These are phyloP conservation scores for Phytophthora hybrid DNA, from an alignment of 352 stramenopile species.

Conservation along the genomic window DNA sequence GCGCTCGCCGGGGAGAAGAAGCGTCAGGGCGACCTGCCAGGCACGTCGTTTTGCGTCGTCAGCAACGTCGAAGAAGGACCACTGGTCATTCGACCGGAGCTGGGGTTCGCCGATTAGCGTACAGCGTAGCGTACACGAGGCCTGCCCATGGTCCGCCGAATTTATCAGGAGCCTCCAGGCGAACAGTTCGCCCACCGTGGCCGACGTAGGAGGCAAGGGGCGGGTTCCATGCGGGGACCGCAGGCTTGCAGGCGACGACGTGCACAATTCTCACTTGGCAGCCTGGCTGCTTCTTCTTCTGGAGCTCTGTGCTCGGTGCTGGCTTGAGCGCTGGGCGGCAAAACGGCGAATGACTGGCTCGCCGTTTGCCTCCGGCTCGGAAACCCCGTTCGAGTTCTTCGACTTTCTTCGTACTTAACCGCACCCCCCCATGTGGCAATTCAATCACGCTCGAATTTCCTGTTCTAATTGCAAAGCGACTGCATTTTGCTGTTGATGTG, in stretches of 20 bases:
- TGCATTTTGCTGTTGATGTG: too few species aligned
- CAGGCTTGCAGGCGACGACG: slow-evolving; percentile 3
- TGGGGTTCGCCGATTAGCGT: not conserved
- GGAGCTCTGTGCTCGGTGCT: slow-evolving; percentile 8
- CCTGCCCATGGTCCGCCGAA: not conserved
- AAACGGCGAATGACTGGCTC: slow-evolving; percentile 14
- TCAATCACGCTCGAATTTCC: too few species aligned
- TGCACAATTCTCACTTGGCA: slow-evolving; percentile 1
- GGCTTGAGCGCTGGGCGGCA: not conserved
- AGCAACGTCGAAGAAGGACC: slow-evolving; percentile 8
- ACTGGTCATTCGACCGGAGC: not conserved
- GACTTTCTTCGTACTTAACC: not conserved
- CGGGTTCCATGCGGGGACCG: not conserved
- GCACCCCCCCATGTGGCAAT: too few species aligned
- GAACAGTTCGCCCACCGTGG: not conserved
- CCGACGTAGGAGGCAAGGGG: not conserved
- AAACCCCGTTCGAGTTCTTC: slow-evolving; percentile 6
- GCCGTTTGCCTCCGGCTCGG: slow-evolving; percentile 19
- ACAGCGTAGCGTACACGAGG: slow-evolving; percentile 12
- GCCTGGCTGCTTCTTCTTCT: slow-evolving; percentile 19
- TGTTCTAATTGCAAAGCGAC: too few species aligned
- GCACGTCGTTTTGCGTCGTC: slow-evolving; percentile 5
- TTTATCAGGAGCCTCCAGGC: slow-evolving; percentile 7
- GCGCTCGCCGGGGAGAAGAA: slow-evolving; percentile 8
- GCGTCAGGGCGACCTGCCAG: slow-evolving; percentile 2